A percentile compares a stretch with the other conserved stretches of the same genome.
phyloP scores from a whole-genome alignment of 2,329 filamentous ascomycete species.

The Elsinoe ampelina region DNA sequence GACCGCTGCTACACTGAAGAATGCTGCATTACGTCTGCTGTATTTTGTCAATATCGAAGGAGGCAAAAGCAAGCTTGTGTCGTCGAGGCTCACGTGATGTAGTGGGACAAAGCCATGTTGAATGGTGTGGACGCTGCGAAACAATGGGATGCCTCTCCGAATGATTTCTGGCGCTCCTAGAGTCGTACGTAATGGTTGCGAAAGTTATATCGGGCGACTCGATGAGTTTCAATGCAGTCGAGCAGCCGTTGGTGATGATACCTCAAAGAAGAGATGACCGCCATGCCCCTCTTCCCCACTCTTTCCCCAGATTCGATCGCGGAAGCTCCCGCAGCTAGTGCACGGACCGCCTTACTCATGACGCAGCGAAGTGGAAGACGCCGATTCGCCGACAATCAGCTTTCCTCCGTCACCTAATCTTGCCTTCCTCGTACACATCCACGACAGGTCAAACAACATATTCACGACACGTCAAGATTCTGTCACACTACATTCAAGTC shows the following conservation, averaged over 20 bases:
- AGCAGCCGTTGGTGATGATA: neutral
- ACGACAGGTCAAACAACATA: neutral
- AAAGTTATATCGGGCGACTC: neutral
- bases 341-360: neutral
- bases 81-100: slow-evolving; percentile 15
- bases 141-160: too few relatives aligned
- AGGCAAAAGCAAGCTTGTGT: neutral
- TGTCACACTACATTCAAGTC: too few relatives aligned
- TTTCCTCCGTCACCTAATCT: neutral
- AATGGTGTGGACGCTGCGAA: neutral
- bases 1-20: slow-evolving; percentile 22
- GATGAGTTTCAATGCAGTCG: neutral
- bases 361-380: neutral
- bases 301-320: neutral
- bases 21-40: slow-evolving; percentile 22
- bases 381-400: neutral
- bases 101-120: slow-evolving; percentile 16
- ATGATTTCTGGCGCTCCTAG: too few relatives aligned
- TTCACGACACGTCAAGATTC: too few relatives aligned
- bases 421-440: neutral
- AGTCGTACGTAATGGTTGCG: too few relatives aligned
- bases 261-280: neutral
- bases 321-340: neutral
- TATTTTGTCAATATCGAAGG: neutral
- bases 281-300: neutral